Conservation (phyloP, 2,329 filamentous ascomycete species). For the Leptographium radiaticola region DNA sequence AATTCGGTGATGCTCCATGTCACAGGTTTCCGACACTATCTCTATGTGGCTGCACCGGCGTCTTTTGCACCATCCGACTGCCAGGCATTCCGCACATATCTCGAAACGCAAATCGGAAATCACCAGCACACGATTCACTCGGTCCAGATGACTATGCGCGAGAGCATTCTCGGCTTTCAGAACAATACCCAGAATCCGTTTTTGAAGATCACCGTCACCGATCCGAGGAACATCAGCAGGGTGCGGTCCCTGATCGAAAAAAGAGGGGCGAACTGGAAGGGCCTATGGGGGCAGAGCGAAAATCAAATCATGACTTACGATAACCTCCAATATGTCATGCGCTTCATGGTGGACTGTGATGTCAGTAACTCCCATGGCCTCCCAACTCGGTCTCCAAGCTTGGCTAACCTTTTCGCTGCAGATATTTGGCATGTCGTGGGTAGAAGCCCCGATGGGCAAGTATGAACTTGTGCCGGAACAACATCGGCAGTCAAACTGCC, state of each 20-base stretch:
- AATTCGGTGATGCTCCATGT: slow-evolving; percentile 93
- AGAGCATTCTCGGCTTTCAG: slow-evolving; percentile 89
- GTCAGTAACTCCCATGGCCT: slow-evolving; percentile 25
- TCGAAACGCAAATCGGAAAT: slow-evolving; percentile 67
- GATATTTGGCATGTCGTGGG: slow-evolving; percentile 95
- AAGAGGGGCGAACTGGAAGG: slow-evolving; percentile 75
- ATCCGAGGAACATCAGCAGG: slow-evolving; percentile 70
- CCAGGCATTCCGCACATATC: slow-evolving; percentile 60
- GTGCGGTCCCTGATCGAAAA: slow-evolving; percentile 65
- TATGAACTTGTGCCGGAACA: slow-evolving; percentile 57
- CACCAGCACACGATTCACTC: slow-evolving; percentile 59
- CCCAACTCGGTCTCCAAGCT: too few species aligned
- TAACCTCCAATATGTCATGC: slow-evolving; percentile 84
- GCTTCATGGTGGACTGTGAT: slow-evolving; percentile 97
- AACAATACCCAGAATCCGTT: slow-evolving; percentile 88
- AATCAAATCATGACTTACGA: slow-evolving; percentile 82
- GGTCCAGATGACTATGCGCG: slow-evolving; percentile 68
- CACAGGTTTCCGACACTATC: slow-evolving; percentile 89
- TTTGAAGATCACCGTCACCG: slow-evolving; percentile 82
- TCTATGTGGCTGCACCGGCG: slow-evolving; percentile 81
- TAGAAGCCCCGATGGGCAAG: slow-evolving; percentile 63
- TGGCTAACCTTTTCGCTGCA: slow-evolving; percentile 17
- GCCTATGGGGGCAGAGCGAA: slow-evolving; percentile 59
- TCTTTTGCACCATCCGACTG: slow-evolving; percentile 71
- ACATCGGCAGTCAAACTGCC: slow-evolving; percentile 77